A percentile compares a stretch with the other conserved stretches of the same genome.
Evolutionary conservation across 2,329 filamentous ascomycete genomes (phyloP).

Genomic region (Westerdykella sp.): DNA sequence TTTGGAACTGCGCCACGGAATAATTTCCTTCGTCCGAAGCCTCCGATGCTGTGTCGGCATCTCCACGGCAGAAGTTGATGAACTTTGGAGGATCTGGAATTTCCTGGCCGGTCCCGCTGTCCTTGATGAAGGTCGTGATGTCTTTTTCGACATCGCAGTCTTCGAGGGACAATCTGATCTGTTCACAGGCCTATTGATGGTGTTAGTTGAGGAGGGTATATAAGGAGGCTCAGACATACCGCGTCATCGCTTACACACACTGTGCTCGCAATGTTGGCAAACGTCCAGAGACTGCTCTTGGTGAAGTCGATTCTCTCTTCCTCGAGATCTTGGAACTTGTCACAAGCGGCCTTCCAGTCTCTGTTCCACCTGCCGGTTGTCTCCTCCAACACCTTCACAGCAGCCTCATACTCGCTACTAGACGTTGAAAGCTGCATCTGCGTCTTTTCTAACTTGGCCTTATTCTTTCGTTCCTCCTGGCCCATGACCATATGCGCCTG

Average conservation of each 20-base stretch:
- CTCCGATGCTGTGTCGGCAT: slow-evolving; percentile 75
- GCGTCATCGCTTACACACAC: slow-evolving; percentile 97
- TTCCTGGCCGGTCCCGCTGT: slow-evolving; percentile 87
- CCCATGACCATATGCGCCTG: slow-evolving; percentile 99
- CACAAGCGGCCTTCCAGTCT: slow-evolving; percentile 96
- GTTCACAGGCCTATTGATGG: slow-evolving; percentile 68
- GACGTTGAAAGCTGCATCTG: slow-evolving; percentile 89
- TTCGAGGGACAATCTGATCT: slow-evolving; percentile 86
- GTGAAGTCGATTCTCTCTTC: slow-evolving; percentile 95
- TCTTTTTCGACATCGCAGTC: slow-evolving; percentile 97
- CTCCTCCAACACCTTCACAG: slow-evolving; percentile 88
- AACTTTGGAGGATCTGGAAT: slow-evolving; percentile 96
- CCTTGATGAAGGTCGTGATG: slow-evolving; percentile 80
- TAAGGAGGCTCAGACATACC: slow-evolving; percentile 34
- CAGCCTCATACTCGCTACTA: slow-evolving; percentile 87
- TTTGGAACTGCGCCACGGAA: slow-evolving; percentile 90
- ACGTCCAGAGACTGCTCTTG: slow-evolving; percentile 96
- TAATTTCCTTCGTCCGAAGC: slow-evolving; percentile 81
- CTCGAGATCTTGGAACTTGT: slow-evolving; percentile 97
- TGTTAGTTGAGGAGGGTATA: slow-evolving; percentile 4
- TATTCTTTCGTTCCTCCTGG: slow-evolving; percentile 97
- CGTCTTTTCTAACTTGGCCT: slow-evolving; percentile 97
- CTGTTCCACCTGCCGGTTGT: slow-evolving; percentile 94
- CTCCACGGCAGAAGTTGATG: slow-evolving; percentile 96
- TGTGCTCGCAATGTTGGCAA: slow-evolving; percentile 93